A percentile compares a stretch with the other conserved stretches of the same genome.
These are phyloP conservation scores for Imleria badia DNA, from an alignment of 768 basidiomycete species.

Conservation along the genomic window DNA sequence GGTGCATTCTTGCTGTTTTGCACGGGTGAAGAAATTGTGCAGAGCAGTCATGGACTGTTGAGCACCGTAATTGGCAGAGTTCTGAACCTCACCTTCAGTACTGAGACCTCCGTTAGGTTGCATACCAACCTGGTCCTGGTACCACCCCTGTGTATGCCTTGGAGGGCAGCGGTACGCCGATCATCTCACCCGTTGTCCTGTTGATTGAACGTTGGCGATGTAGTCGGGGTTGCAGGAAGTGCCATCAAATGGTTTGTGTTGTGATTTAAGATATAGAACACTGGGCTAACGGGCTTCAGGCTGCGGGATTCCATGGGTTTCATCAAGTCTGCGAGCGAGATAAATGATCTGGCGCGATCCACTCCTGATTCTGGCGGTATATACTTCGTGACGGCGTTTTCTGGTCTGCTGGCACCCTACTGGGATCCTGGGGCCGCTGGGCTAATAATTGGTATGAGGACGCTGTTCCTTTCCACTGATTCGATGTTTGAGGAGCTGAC, in stretches of 20 bases:
- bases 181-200: neutral
- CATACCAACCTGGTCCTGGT: conserved; percentile 81
- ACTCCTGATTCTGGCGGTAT: conserved; percentile 83
- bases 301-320: conserved; percentile 87
- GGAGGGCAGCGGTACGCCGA: conserved; percentile 81
- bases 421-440: conserved; percentile 96
- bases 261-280: neutral
- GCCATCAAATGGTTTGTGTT: conserved; percentile 80
- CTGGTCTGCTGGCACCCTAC: conserved; percentile 93
- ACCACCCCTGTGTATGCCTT: conserved; percentile 87
- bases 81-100: neutral
- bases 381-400: conserved; percentile 97
- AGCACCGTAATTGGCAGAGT: conserved; percentile 65
- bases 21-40: conserved; percentile 84
- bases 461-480: conserved; percentile 2
- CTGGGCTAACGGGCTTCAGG: conserved; percentile 38
- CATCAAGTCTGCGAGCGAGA: conserved; percentile 76
- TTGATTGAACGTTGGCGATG: neutral
- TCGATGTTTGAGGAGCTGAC: neutral
- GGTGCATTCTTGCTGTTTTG: conserved; percentile 96
- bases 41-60: conserved; percentile 83
- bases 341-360: conserved; percentile 79
- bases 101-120: conserved; percentile 52
- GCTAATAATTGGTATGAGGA: conserved; percentile 64
- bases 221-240: conserved; percentile 92